Base-by-base conservation (phyloP, 805 yeast genomes). In the Candida vartiovaarae region DNA sequence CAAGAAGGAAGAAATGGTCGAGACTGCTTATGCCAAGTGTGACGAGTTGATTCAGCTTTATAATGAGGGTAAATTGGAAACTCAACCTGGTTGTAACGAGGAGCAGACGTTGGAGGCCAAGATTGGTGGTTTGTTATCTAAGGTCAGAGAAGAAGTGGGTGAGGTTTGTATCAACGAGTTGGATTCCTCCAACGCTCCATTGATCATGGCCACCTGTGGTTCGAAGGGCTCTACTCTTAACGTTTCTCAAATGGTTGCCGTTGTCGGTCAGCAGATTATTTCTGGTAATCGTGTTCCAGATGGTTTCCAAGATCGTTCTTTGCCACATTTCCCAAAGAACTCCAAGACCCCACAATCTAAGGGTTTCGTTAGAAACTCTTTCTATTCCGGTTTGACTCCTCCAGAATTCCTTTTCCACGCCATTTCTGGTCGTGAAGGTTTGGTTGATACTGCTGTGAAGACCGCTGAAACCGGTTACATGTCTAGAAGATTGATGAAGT, bases 181-280 rank as follows among this genome's bases (percentile, higher is more conserved):
- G 46, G 96, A 86, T 52, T 78, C 83, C 41, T 76, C 88, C 40
- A 93, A 93, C 62, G 96, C 99, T 25, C 99, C 99, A 34, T 75
- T 93, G 59, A 91, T 93, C 61, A 93, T 93, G 99, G 97, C 99
- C 9, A 87, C 96, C 2, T 93, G 98, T 75, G 99, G 99, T 55
- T 91, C 98, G 35, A 93, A 93, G 65, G 99, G 99, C 66, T 93
- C 98, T 34, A 89, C 96, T 0, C 76, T 95, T 50, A 93, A 93
- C 65, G 99, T 93, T 29, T 93, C 99, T 10, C 99, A 93, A 71
- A 93, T 93, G 99, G 98, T 93, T 75, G 99, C 99, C 0, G 96
- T 91, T 62, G 99, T 93, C 28, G 99, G 99, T 43, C 99, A 93
- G 70, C 99, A 93, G 67, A 93, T 93, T 71, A 93, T 93, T 55